phyloP scores from a whole-genome alignment of 495 filamentous ascomycete species.

The Immersiella caudata region DNA sequence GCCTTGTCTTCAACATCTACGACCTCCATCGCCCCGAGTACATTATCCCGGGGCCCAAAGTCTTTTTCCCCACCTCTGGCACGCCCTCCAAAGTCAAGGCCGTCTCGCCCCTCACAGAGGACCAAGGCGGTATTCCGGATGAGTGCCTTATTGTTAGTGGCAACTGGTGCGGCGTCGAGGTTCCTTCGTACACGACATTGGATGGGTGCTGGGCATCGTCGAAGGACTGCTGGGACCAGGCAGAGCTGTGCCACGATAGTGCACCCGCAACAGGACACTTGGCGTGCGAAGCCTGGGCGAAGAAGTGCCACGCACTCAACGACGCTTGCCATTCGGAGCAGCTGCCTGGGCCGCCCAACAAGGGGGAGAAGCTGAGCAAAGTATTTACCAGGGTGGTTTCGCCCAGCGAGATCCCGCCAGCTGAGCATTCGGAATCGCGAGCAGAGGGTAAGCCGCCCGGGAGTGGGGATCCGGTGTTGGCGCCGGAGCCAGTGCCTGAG shows the following conservation, averaged over 20 bases:
- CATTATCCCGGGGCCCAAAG: conserved; percentile 59
- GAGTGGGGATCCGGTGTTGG: neutral
- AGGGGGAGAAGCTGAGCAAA: neutral
- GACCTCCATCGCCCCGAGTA: conserved; percentile 51
- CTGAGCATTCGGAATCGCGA: neutral
- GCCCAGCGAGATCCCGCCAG: neutral
- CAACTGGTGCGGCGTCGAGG: conserved; percentile 70
- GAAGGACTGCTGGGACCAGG: conserved; percentile 61
- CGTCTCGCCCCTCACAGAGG: conserved; percentile 29
- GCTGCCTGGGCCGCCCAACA: neutral
- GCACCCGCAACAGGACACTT: conserved; percentile 60
- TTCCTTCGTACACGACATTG: conserved; percentile 55
- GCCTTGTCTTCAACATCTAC: conserved; percentile 67
- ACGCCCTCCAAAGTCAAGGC: conserved; percentile 13
- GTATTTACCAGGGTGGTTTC: neutral
- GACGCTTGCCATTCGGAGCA: neutral
- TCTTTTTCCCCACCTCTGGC: conserved; percentile 42
- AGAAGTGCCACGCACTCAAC: conserved; percentile 53
- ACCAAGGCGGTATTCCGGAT: conserved; percentile 50
- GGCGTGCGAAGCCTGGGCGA: conserved; percentile 57
- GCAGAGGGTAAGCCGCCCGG: neutral
- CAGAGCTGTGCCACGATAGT: conserved; percentile 55
- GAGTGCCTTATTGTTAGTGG: conserved; percentile 64
- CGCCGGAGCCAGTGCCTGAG: neutral
- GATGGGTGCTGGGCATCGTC: conserved; percentile 60